Evolutionary conservation across 352 stramenopile genomes (phyloP).

Genomic region (Globisporangium camurandrum): DNA sequence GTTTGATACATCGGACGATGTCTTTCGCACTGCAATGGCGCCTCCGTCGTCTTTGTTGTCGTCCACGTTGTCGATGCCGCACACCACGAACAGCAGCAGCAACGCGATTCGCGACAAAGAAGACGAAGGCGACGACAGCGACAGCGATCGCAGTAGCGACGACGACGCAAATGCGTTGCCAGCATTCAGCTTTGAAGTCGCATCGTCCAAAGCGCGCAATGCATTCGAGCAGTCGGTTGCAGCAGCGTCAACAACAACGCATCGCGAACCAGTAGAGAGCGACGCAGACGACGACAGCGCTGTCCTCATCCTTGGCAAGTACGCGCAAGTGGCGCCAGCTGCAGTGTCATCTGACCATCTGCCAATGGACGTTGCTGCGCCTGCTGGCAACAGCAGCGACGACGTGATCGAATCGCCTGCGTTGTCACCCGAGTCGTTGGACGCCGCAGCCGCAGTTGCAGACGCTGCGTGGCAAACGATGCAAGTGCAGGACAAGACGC

Average conservation of each 20-base stretch:
- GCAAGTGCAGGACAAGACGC: conserved; percentile 67
- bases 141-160: background rate
- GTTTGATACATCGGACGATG: background rate
- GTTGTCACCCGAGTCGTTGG: background rate
- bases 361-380: background rate
- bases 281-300: conserved; percentile 1
- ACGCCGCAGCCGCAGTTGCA: conserved; percentile 16
- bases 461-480: conserved; percentile 62
- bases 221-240: background rate
- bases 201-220: background rate
- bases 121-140: background rate
- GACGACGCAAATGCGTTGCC: background rate
- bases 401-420: background rate
- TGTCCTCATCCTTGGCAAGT: background rate
- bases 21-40: background rate
- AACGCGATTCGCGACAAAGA: background rate
- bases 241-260: background rate
- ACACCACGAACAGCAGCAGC: background rate
- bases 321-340: background rate
- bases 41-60: background rate
- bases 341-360: background rate
- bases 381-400: background rate
- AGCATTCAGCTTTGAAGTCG: conserved; percentile 2
- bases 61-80: background rate
- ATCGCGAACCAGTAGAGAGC: too few relatives aligned